Base-by-base conservation (phyloP, 257 asterid genomes). In the Solanum chilense region DNA sequence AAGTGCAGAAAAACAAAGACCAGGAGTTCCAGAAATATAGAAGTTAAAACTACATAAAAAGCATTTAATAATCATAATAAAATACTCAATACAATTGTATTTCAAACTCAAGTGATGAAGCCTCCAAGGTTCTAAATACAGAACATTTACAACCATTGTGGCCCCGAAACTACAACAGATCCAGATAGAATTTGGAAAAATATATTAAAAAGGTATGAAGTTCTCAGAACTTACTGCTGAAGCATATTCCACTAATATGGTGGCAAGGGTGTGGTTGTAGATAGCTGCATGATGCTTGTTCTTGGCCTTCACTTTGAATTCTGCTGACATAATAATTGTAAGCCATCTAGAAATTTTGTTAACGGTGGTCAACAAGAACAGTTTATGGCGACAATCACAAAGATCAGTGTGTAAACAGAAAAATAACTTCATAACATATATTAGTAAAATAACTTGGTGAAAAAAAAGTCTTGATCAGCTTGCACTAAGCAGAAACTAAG, bases 251-350 rank as follows among this genome's bases (percentile, higher is more conserved):
- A 91, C 99, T 92, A 97, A 87, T 82, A 91, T 93, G 88, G 84
- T 91, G 69, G 99, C 98, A 86, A 97, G 94, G 9, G 99, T 96
- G 88, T 92, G 98, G 89, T 96, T 96, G 87, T 93, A 96, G 20
- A 39, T 87, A 39, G 93, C 92, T 60, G 87, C 85, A 20, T 69
- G 92, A 66, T 88, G 93, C 78, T 88, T 90, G 83, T 91, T 93
- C 90, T 56, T 93, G 90, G 89, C 90, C 69, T 58, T 91, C 88
- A 89, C 93, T 89, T 92, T 92, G 41, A 97, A 90, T 82, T 92
- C 99, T 97, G 93, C 87, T 89, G 47, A 73, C 90, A 87, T 83
- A 90, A 64, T n/a, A 73, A 13, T 3, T 49, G 33, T 73, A 73
- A 86, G 87, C 58, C 39, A 58, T 35, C 82, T 29, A 49, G 44